A percentile compares a stretch with the other conserved stretches of the same genome.
Conservation (phyloP, 352 stramenopile genomes). For the Globisporangium polare region DNA sequence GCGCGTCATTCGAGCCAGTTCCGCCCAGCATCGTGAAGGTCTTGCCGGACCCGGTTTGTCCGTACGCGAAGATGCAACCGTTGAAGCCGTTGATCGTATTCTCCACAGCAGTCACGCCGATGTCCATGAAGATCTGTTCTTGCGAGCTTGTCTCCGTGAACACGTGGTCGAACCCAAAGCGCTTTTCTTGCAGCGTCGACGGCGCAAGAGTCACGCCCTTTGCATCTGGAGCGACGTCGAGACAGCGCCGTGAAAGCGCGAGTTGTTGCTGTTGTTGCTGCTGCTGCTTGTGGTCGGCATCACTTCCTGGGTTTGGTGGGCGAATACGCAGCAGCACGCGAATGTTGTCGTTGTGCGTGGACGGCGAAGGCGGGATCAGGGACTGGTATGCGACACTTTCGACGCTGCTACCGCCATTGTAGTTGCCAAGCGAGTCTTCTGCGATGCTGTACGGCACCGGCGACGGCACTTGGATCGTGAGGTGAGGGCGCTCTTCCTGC, state of each 20-base stretch:
- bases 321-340: slow-evolving; percentile 70
- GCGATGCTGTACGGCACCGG: slow-evolving; percentile 2
- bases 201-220: slow-evolving; percentile 61
- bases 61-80: slow-evolving; percentile 88
- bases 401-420: slow-evolving; percentile 9
- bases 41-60: slow-evolving; percentile 86
- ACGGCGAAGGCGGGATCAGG: slow-evolving; percentile 8
- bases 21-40: slow-evolving; percentile 87
- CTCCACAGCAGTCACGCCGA: slow-evolving; percentile 69
- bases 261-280: slow-evolving; percentile 5
- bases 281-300: slow-evolving; percentile 19
- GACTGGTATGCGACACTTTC: slow-evolving; percentile 20
- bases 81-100: slow-evolving; percentile 86
- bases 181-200: slow-evolving; percentile 62
- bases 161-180: slow-evolving; percentile 83
- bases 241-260: slow-evolving; percentile 28
- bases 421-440: slow-evolving; percentile 1
- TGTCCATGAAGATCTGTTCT: slow-evolving; percentile 77
- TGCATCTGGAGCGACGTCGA: slow-evolving; percentile 55
- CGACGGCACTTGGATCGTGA: slow-evolving; percentile 18
- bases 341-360: slow-evolving; percentile 51
- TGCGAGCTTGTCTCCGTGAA: slow-evolving; percentile 69
- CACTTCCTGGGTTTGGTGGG: slow-evolving; percentile 22
- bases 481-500: slow-evolving; percentile 12
- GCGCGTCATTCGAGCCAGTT: slow-evolving; percentile 22